Base-by-base conservation (phyloP, 164 flowering plant species). In the Pachysandra terminalis region DNA sequence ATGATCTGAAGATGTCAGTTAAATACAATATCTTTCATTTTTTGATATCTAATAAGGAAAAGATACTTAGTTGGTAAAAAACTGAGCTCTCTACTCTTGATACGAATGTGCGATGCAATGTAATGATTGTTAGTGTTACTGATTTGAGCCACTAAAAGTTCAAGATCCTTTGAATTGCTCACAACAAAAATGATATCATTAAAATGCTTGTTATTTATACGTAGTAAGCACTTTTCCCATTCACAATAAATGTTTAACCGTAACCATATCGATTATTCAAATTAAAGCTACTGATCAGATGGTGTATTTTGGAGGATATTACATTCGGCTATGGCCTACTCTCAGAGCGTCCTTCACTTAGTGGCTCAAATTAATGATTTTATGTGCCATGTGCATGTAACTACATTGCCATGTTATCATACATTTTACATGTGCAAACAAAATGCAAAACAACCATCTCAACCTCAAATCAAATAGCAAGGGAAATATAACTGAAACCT, bases 1-100 rank as follows among this genome's bases (percentile, higher is more conserved):
- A 73, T 64, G 57, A 78, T 58, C 78, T 75, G 71, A 51, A 68
- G 59, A 69, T 45, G 51, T 45, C 26, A 60, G 26, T 28, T 24
- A 61, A 16, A 14, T 2, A 12, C 21, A 32, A 49, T 37, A 45
- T 45, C 14, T 45, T 45, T 45, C 51, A 10, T 45, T 1, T 45
- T 45, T 15, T 9, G 12, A 10, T 57, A 40, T 40, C 27, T 16
- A 19, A 69, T 22, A 60, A 12, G 27, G 52, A 56, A 57, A n/a
- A n/a, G n/a, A 67, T 52, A 26, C 56, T n/a, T n/a, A 28, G 28
- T 28, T 1, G 49, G 37, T 23, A 48, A 19, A 48, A 48, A 10
- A 21, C 3, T 14, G 21, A 25, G 23, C 19, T 22, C 65, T 15
- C 21, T 53, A 45, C 19, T 63, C 65, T 45, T 15, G 32, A 63